These are phyloP conservation scores for Hemileccinum hortonii DNA, from an alignment of 1,284 basidiomycete genomes.

Conservation along the genomic window DNA sequence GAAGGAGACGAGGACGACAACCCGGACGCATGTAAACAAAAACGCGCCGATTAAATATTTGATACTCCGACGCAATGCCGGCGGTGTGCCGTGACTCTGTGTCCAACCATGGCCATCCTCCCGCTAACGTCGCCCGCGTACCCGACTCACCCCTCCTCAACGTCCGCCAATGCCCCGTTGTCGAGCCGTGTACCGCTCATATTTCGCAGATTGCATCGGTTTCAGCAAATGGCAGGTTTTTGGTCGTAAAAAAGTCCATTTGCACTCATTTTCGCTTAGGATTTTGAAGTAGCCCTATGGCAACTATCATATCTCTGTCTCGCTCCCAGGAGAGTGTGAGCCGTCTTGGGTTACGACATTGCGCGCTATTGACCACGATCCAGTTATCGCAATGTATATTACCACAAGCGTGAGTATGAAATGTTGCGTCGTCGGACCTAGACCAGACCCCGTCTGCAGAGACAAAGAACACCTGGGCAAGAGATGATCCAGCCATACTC, in stretches of 20 bases:
- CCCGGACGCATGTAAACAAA: constrained; percentile 17
- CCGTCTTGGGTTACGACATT: constrained; percentile 16
- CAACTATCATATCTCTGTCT: constrained; percentile 90
- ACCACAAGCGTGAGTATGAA: constrained; percentile 70
- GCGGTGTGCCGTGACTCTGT: constrained; percentile 36
- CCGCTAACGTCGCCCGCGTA: constrained; percentile 51
- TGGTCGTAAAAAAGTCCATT: neutral
- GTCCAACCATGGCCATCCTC: constrained; percentile 51
- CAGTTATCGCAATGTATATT: constrained; percentile 88
- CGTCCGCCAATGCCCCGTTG: constrained; percentile 35
- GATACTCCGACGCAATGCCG: constrained; percentile 26
- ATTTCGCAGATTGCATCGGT: constrained; percentile 72
- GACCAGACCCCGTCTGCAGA: constrained; percentile 46
- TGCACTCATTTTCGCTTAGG: constrained; percentile 47
- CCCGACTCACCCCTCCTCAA: constrained; percentile 38
- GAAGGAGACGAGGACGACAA: neutral
- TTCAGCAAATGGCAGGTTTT: constrained; percentile 77
- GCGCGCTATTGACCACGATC: constrained; percentile 13
- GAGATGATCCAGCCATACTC: constrained; percentile 93
- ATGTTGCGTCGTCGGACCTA: neutral
- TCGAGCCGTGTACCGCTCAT: constrained; percentile 72
- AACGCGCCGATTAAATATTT: constrained; percentile 29
- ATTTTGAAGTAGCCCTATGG: constrained; percentile 94
- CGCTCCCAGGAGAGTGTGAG: constrained; percentile 87
- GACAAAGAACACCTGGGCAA: constrained; percentile 97